A percentile compares a stretch with the other conserved stretches of the same genome.
These are phyloP conservation scores for Colletotrichum filicis DNA, from an alignment of 2,329 filamentous ascomycete species.

Conservation along the genomic window DNA sequence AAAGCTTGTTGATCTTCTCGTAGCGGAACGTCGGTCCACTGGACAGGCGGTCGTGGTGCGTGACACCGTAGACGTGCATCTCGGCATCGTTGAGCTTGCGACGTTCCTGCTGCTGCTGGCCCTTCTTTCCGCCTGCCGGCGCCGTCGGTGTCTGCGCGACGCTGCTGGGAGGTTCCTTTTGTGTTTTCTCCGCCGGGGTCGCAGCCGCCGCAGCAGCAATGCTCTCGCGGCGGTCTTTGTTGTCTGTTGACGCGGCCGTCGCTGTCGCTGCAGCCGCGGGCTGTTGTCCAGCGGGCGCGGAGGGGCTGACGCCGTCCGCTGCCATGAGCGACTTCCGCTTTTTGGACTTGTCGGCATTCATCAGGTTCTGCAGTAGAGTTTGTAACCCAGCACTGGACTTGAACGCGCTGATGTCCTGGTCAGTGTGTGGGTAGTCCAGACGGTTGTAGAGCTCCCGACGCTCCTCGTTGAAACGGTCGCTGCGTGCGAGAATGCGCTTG, in stretches of 20 bases:
- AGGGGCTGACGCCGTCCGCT: slow-evolving; percentile 63
- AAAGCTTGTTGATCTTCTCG: slow-evolving; percentile 81
- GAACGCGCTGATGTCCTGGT: slow-evolving; percentile 80
- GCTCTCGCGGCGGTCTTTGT: slow-evolving; percentile 59
- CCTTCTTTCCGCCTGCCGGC: slow-evolving; percentile 62
- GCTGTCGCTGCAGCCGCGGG: slow-evolving; percentile 52
- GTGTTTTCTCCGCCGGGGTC: slow-evolving; percentile 43
- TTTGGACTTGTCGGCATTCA: slow-evolving; percentile 87
- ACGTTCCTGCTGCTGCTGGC: slow-evolving; percentile 62
- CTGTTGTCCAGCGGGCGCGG: slow-evolving; percentile 45
- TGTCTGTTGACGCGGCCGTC: slow-evolving; percentile 44
- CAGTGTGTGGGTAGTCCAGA: slow-evolving; percentile 80
- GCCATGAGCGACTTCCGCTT: slow-evolving; percentile 82
- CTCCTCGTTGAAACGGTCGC: slow-evolving; percentile 87
- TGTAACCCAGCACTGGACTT: slow-evolving; percentile 84
- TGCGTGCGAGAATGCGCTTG: slow-evolving; percentile 88
- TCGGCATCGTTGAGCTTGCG: slow-evolving; percentile 80
- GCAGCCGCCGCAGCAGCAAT: slow-evolving; percentile 55
- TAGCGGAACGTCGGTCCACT: slow-evolving; percentile 92
- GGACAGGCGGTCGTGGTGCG: slow-evolving; percentile 84
- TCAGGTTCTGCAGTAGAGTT: slow-evolving; percentile 82
- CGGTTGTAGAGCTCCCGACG: slow-evolving; percentile 87
- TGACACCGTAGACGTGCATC: slow-evolving; percentile 84
- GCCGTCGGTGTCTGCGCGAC: slow-evolving; percentile 49
- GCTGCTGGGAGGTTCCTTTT: slow-evolving; percentile 55